These are phyloP conservation scores for Aspergillus sclerotialis DNA, from an alignment of 2,329 filamentous ascomycete species.

Conservation along the genomic window DNA sequence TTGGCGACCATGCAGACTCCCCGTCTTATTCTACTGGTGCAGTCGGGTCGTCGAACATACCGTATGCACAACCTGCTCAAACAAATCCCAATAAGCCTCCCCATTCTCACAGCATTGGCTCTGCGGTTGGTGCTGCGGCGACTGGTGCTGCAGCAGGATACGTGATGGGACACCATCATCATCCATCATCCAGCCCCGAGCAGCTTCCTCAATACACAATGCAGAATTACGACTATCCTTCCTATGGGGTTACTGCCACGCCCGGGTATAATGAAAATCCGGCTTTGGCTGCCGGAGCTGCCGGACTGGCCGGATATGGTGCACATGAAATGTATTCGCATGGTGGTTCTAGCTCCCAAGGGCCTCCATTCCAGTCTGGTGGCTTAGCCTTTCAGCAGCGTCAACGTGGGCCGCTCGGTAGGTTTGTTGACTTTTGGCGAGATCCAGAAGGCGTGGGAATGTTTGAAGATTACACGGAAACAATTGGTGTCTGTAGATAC, in stretches of 20 bases:
- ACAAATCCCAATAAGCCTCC: constrained; percentile 17
- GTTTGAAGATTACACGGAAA: constrained; percentile 62
- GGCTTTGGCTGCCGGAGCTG: constrained; percentile 18
- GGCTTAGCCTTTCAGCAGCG: constrained; percentile 45
- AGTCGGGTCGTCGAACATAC: constrained; percentile 9
- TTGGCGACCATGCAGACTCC: constrained; percentile 12
- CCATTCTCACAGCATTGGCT: constrained; percentile 23
- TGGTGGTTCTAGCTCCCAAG: constrained; percentile 25
- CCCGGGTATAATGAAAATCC: constrained; percentile 7
- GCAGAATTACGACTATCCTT: constrained; percentile 21
- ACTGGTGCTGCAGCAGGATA: constrained; percentile 38
- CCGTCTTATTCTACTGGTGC: constrained; percentile 12
- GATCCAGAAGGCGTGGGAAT: constrained; percentile 58
- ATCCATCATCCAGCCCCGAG: constrained; percentile 21
- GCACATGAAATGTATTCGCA: constrained; percentile 22
- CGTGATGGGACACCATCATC: constrained; percentile 28
- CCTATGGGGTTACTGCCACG: constrained; percentile 6
- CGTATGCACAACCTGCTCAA: constrained; percentile 12
- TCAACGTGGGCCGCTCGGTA: constrained; percentile 50
- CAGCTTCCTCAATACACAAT: constrained; percentile 24
- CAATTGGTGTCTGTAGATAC: constrained; percentile 58
- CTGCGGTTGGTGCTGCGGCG: constrained; percentile 32
- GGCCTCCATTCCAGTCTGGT: constrained; percentile 21
- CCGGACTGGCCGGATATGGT: constrained; percentile 30
- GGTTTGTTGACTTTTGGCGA: constrained; percentile 55